Conservation (phyloP, 352 stramenopile genomes). For the Aphanomyces invadans region DNA sequence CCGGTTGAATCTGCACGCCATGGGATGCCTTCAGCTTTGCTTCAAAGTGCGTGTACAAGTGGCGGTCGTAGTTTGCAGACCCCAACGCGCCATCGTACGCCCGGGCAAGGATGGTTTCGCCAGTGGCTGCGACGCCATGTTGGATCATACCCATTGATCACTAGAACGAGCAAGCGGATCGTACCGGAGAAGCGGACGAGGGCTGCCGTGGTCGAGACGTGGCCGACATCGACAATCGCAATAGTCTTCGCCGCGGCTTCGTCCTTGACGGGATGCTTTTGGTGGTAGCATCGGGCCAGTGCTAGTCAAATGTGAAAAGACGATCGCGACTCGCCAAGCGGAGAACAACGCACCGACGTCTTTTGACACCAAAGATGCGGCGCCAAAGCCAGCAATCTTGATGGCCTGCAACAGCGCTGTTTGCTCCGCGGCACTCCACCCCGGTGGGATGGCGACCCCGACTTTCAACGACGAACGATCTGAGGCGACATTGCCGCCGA, state of each 20-base stretch:
- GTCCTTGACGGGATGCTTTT: conserved; percentile 68
- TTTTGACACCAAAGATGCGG: conserved; percentile 40
- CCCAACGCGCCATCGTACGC: conserved; percentile 54
- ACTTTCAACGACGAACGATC: conserved; percentile 36
- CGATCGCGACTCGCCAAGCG: neutral
- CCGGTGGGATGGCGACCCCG: conserved; percentile 54
- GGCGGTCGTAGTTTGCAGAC: conserved; percentile 63
- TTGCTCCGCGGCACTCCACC: conserved; percentile 51
- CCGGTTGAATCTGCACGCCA: conserved; percentile 39
- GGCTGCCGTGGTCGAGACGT: conserved; percentile 63
- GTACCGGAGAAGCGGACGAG: conserved; percentile 58
- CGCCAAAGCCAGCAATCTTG: conserved; percentile 54
- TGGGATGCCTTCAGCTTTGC: conserved; percentile 46
- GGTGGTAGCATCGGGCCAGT: conserved; percentile 67
- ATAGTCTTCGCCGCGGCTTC: conserved; percentile 45
- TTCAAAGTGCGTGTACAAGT: conserved; percentile 76
- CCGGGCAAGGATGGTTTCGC: conserved; percentile 46
- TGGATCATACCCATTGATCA: neutral
- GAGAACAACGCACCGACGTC: conserved; percentile 28
- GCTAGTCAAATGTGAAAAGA: conserved; percentile 26
- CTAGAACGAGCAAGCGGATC: neutral
- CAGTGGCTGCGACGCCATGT: conserved; percentile 28
- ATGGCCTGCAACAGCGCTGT: conserved; percentile 39
- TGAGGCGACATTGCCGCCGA: conserved; percentile 37
- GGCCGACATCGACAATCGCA: conserved; percentile 83